Percentiles rank a stretch among this genome's conserved stretches.
phyloP scores from a whole-genome alignment of 495 filamentous ascomycete genomes.

The Neurospora tetrasperma region DNA sequence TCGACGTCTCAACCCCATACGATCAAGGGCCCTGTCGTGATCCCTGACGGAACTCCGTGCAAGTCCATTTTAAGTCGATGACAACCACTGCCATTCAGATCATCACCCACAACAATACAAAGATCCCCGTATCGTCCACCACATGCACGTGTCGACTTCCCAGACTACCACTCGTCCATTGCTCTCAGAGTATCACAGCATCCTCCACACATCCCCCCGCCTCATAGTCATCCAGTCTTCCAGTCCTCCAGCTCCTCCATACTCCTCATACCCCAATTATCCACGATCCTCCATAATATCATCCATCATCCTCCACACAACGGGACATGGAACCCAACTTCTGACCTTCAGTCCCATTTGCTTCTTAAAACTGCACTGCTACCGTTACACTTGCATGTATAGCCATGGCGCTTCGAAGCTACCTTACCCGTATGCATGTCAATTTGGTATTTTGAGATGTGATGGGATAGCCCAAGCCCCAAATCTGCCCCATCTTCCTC shows the following conservation, averaged over 20 bases:
- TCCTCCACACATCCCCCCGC: background rate
- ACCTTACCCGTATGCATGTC: background rate
- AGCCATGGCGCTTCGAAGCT: background rate
- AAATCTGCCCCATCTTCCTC: background rate
- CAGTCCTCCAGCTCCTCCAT: background rate
- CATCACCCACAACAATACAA: background rate
- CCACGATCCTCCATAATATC: background rate
- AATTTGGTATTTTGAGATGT: background rate
- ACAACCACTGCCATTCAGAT: background rate
- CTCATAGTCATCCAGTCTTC: background rate
- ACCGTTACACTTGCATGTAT: background rate
- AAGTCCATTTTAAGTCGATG: background rate
- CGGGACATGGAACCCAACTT: background rate
- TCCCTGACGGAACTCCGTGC: background rate
- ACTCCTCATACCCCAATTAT: background rate
- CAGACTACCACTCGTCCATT: background rate
- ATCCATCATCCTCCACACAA: background rate
- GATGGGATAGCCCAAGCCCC: background rate
- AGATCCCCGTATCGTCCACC: background rate
- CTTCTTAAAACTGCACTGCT: background rate
- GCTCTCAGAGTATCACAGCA: background rate
- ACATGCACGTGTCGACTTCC: background rate
- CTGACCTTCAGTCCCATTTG: background rate
- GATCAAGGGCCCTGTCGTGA: background rate
- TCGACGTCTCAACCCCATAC: background rate